Percentiles rank a stretch among this genome's conserved stretches.
Evolutionary conservation across 192 early-diverging fungal genomes (phyloP).

Genomic region (Paraglomus occultum): DNA sequence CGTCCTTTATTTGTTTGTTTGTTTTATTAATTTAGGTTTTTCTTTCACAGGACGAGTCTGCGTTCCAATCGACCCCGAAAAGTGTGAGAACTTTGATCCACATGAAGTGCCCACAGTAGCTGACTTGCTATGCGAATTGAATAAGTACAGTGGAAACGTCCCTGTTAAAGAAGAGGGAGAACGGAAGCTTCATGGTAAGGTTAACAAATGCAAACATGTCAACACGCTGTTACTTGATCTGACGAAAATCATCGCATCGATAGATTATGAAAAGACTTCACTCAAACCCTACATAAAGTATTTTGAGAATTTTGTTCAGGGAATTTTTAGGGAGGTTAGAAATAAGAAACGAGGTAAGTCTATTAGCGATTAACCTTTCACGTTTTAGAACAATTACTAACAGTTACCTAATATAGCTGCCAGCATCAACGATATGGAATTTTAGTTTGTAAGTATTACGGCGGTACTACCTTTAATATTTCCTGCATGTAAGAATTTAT

Average conservation of each 20-base stretch:
- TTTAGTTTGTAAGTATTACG: too few relatives aligned
- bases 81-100: constrained; percentile 85
- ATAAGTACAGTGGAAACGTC: constrained; percentile 38
- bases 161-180: constrained; percentile 17
- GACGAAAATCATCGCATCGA: neutral
- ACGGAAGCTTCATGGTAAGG: constrained; percentile 41
- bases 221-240: neutral
- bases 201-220: neutral
- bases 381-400: neutral
- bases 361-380: neutral
- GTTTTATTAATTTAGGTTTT: neutral
- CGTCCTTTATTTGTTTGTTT: neutral
- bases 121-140: constrained; percentile 65
- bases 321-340: constrained; percentile 38
- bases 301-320: constrained; percentile 68
- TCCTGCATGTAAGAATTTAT: too few relatives aligned
- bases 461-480: too few relatives aligned
- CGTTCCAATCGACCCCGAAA: constrained; percentile 81
- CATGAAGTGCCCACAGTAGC: constrained; percentile 70
- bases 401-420: too few relatives aligned
- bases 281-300: constrained; percentile 57
- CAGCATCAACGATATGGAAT: too few relatives aligned
- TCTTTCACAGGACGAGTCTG: constrained; percentile 73
- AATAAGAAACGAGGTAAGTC: constrained; percentile 43
- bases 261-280: constrained; percentile 56